A percentile compares a stretch with the other conserved stretches of the same genome.
These are phyloP conservation scores for Rubroshorea leprosula DNA, from an alignment of 345 rosid species.

Conservation along the genomic window DNA sequence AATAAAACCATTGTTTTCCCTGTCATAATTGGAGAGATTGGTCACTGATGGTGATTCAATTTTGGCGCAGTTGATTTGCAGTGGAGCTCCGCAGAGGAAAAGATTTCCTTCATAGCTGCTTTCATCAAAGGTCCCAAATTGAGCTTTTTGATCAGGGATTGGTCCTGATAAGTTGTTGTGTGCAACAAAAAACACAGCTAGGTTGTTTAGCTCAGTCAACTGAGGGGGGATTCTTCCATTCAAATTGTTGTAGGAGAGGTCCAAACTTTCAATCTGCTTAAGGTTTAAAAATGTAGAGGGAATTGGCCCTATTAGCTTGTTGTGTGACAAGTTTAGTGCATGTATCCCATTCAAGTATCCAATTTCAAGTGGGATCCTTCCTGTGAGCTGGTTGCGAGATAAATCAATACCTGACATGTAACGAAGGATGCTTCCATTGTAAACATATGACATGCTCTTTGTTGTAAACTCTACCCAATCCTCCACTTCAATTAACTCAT, in stretches of 20 bases:
- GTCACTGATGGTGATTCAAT: background rate
- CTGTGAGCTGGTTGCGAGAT: conserved; percentile 18
- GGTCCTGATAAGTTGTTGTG: conserved; percentile 25
- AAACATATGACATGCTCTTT: conserved; percentile 13
- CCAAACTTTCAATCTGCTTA: conserved; percentile 19
- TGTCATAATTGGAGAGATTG: background rate
- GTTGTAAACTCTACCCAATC: conserved; percentile 2
- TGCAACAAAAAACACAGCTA: conserved; percentile 15
- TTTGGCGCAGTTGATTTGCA: conserved; percentile 3
- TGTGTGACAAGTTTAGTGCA: conserved; percentile 17
- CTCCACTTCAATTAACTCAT: background rate
- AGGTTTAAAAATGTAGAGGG: conserved; percentile 20
- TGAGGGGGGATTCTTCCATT: conserved; percentile 15
- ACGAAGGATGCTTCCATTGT: background rate
- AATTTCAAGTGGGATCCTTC: conserved; percentile 16
- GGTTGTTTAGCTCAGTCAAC: background rate
- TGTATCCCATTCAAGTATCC: conserved; percentile 9
- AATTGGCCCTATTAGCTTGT: conserved; percentile 10
- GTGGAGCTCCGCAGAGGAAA: conserved; percentile 23
- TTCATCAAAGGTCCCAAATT: conserved; percentile 21
- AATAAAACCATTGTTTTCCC: background rate
- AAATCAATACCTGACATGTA: conserved; percentile 20
- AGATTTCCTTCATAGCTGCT: conserved; percentile 20
- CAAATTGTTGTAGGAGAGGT: conserved; percentile 22
- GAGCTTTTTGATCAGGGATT: conserved; percentile 4